Evolutionary conservation across 176 grass and related monocot genomes (phyloP), one percentile per base, ranked within the genome.

Genomic region (Rhipidocladum racemiflorum): DNA sequence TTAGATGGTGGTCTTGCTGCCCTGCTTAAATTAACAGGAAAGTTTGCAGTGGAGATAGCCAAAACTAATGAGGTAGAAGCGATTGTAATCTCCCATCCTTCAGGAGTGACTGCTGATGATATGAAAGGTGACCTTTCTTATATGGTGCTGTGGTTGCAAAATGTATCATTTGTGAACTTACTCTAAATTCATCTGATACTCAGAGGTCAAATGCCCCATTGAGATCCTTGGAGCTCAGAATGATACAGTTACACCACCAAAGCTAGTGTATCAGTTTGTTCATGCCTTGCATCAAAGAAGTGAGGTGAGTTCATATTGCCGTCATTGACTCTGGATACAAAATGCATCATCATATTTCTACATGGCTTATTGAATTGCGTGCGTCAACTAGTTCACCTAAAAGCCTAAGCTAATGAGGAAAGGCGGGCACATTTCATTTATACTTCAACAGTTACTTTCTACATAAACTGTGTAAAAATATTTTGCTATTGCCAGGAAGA

Each of bases 151-250:
- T 66, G 0, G 27, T 35, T 44, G n/a, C 40, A 13, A 68, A 14
- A 1, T 68, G 21, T 40, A 25, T 43, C 21, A 12, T 70, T 45
- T 62, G 7, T 72, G 24, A 23, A 20, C 3, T 9, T 39, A 15
- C 13, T 68, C 29, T 62, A 64, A 78, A 10, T 40, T 49, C 1
- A 43, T 21, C 51, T 49, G 4, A 59, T 4, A 21, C 9, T 21
- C 40, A 85, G 65, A 61, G 38, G 42, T 85, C 53, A 69, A 85
- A 77, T 61, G 53, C 21, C 83, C 83, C 75, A 78, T 85, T 39
- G 74, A 61, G 65, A 78, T 85, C 4, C 74, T 85, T 70, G 83
- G 74, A 49, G 83, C 64, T 39, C 20, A 78, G 74, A 78, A 85
- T 48, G 83, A 85, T 29, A 25, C 20, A 3, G 17, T 5, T 24